phyloP scores from a whole-genome alignment of 164 flowering plant species.

The Nymphaea colorata region DNA sequence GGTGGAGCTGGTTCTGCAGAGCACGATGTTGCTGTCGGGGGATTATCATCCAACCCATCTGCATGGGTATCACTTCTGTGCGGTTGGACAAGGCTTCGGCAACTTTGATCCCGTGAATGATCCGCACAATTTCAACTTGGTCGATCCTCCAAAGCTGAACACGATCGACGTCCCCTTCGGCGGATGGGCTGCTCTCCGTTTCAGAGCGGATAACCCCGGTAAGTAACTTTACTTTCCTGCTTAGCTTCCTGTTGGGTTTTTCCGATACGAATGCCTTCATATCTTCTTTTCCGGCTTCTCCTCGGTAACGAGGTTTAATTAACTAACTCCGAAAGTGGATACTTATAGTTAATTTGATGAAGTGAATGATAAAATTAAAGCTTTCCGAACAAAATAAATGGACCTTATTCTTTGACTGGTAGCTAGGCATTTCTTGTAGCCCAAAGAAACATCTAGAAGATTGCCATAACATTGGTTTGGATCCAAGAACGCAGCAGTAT shows the following conservation, averaged over 20 bases:
- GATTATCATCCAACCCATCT: conserved; percentile 16
- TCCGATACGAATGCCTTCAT: too few species aligned
- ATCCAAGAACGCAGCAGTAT: too few species aligned
- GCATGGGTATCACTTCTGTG: conserved; percentile 24
- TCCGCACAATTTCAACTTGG: conserved; percentile 19
- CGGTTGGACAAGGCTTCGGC: conserved; percentile 28
- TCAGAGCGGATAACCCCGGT: conserved; percentile 4
- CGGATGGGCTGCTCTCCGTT: conserved; percentile 33
- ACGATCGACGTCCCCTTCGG: conserved; percentile 18
- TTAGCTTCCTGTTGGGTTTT: too few species aligned
- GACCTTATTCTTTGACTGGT: too few species aligned
- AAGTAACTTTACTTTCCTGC: not conserved
- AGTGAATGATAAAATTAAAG: too few species aligned
- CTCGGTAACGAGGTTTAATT: too few species aligned
- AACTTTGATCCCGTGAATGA: conserved; percentile 19
- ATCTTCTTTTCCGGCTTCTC: not conserved
- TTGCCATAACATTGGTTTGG: too few species aligned
- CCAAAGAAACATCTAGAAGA: too few species aligned
- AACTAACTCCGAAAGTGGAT: too few species aligned
- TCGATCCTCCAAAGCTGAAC: conserved; percentile 23
- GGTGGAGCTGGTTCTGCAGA: conserved; percentile 15
- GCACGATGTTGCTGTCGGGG: conserved; percentile 7
- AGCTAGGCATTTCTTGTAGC: too few species aligned
- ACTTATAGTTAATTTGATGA: too few species aligned
- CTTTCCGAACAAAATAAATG: too few species aligned